These are phyloP conservation scores for Cadophora sp. DNA, from an alignment of 2,329 filamentous ascomycete genomes.

Conservation along the genomic window DNA sequence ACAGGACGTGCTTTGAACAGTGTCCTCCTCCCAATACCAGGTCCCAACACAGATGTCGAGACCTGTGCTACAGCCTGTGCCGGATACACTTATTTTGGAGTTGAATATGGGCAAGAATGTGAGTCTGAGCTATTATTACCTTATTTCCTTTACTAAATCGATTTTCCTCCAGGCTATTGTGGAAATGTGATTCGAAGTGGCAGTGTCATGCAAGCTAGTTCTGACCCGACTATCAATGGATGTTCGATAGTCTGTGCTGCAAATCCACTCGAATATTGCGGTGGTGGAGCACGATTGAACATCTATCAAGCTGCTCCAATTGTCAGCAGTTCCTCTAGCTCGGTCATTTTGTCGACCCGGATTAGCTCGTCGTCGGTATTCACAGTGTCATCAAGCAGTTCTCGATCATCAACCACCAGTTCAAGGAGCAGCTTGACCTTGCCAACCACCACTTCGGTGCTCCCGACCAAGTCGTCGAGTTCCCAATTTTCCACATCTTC, in stretches of 20 bases:
- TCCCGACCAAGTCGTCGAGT: neutral
- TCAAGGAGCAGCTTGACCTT: neutral
- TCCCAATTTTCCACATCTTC: neutral
- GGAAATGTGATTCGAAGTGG: slow-evolving; percentile 18
- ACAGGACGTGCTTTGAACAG: slow-evolving; percentile 30
- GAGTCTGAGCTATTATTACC: slow-evolving; percentile 32
- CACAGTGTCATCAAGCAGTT: neutral
- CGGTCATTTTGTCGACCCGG: slow-evolving; percentile 10
- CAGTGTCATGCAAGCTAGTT: neutral
- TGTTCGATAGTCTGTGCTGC: slow-evolving; percentile 36
- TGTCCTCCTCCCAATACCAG: slow-evolving; percentile 14
- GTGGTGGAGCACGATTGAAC: slow-evolving; percentile 38
- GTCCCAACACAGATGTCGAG: slow-evolving; percentile 41
- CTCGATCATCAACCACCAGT: neutral
- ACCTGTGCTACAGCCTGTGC: slow-evolving; percentile 41
- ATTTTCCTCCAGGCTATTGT: slow-evolving; percentile 22
- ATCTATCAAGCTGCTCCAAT: slow-evolving; percentile 44
- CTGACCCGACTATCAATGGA: slow-evolving; percentile 28
- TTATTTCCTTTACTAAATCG: slow-evolving; percentile 24
- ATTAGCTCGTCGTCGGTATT: neutral
- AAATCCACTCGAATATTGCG: slow-evolving; percentile 43
- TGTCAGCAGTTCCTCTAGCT: slow-evolving; percentile 10
- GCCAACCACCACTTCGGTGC: neutral
- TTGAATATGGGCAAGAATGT: slow-evolving; percentile 48
- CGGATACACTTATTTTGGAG: slow-evolving; percentile 47